Evolutionary conservation across 208 protist species (phyloP), one percentile per base, ranked within the genome.

Genomic region (Kentomonas sorsogonicus): DNA sequence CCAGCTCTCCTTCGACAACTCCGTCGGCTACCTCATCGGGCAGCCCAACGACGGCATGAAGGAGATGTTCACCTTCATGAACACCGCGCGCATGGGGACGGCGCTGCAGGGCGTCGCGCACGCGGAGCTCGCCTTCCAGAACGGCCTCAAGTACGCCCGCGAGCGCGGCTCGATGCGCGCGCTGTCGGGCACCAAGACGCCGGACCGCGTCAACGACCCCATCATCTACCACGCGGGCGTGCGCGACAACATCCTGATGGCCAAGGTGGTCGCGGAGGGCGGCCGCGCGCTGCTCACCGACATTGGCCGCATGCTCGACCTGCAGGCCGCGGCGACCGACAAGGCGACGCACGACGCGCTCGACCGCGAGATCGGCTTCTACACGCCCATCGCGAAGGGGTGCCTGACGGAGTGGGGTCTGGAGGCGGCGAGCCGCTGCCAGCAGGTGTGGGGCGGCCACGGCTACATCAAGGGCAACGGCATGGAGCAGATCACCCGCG

Each of bases 21-120:
- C 79, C 29, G 56, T 83, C 13, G 91, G 91, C 34, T 94, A 86
- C 55, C 61, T 96, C 36, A 91, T 96, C 68, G 91, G 87, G n/a
- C 43, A 77, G 52, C 61, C 68, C 25, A 86, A 79, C 67, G 58
- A 66, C 16, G 91, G 87, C n/a, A 63, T 96, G 60, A 88, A 86
- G 61, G 69, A 92, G 65, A 93, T 94, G 87, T 92, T 94, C 67
- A 94, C 84, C 36, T 93, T 93, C 65, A 93, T 94, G 77, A 94
- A 94, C 63, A 77, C 69, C 0, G 81, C 86, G 6, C 79, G 83
- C 46, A 74, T 92, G 34, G 91, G 86, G 50, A 83, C 77, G 23
- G 84, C 81, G 23, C 51, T 90, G 53, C 66, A 90, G 63, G 83
- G 86, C 41, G 59, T 94, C 33, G 79, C 79, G 51, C 79, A 86